Evolutionary conservation across 352 stramenopile genomes (phyloP), one percentile per base, ranked within the genome.

Genomic region (Phytophthora brassicae): DNA sequence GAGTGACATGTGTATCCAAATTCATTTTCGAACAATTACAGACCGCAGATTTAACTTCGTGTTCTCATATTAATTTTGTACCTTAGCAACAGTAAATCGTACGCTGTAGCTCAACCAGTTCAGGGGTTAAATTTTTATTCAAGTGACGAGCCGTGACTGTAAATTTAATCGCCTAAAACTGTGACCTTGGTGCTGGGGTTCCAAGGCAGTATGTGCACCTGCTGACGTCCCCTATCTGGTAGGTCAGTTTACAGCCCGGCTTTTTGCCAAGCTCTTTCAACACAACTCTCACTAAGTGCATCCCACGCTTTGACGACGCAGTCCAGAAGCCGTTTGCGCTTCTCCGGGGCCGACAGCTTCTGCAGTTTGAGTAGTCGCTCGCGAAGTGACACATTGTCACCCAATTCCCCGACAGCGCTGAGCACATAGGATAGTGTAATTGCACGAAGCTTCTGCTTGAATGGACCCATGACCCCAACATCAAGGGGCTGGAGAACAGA

Each of bases 151-250:
- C 45, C 45, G 41, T 8, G 16, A 52, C 26, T 24, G 45, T 28
- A 52, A 52, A 52, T n/a, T 52, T 26, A 52, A 52, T 12, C 45
- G 14, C 13, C 22, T 20, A 31, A 38, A 38, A 8, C 19, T n/a
- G 17, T 53, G 46, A 53, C 28, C 46, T 53, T 53, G 28, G 26
- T 51, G 45, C 45, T n/a, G 26, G 26, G 45, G 45, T 52, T 52
- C 26, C 45, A 52, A 52, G 45, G 24, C 26, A n/a, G n/a, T 17
- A 39, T 23, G 44, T 38, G 44, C 44, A 38, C 24, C 22, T 50
- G 14, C 23, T 50, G 43, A 24, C 43, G 26, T 31, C 8, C 26
- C 26, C 26, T 31, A 31, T 31, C 14, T 48, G 16, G 44, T 39
- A 3, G 20, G 23, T 51, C 19, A 24, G 23, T 51, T n/a, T 51